Evolutionary conservation across 768 basidiomycete genomes (phyloP).

Genomic region (Leccinum longicurvipes): DNA sequence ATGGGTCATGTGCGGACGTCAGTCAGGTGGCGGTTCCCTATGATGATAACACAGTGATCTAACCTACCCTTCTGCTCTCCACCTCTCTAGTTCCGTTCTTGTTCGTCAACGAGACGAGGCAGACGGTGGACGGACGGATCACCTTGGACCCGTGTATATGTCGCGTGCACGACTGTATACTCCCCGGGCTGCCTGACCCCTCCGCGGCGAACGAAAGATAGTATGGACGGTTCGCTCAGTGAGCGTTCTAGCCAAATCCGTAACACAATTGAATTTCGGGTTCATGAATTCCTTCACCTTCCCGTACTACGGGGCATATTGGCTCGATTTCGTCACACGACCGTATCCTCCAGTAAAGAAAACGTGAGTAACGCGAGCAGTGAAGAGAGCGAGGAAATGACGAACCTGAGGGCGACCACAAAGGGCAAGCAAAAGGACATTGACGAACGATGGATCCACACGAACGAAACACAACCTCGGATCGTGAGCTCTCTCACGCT

Average conservation of each 20-base stretch:
- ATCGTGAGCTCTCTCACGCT: too few species aligned
- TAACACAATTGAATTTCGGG: neutral
- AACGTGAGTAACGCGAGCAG: neutral
- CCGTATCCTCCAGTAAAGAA: neutral
- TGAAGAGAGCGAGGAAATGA: neutral
- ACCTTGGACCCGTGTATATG: too few species aligned
- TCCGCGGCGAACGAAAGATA: neutral
- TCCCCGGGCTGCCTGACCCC: neutral
- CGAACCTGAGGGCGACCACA: neutral
- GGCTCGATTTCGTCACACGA: neutral
- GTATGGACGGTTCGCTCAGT: too few species aligned
- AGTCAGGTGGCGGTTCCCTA: neutral
- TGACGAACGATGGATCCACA: neutral
- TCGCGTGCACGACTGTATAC: too few species aligned
- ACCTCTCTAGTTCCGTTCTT: neutral
- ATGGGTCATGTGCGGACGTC: neutral
- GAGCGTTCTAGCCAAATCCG: too few species aligned
- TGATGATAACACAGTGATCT: neutral
- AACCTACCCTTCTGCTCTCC: neutral
- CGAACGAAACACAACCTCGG: too few species aligned
- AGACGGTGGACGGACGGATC: neutral
- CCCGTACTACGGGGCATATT: neutral
- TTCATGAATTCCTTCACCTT: neutral
- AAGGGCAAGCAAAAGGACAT: neutral
- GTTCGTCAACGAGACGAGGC: neutral